These are phyloP conservation scores for Kwoniella shivajii DNA, from an alignment of 1,284 basidiomycete genomes.

Conservation along the genomic window DNA sequence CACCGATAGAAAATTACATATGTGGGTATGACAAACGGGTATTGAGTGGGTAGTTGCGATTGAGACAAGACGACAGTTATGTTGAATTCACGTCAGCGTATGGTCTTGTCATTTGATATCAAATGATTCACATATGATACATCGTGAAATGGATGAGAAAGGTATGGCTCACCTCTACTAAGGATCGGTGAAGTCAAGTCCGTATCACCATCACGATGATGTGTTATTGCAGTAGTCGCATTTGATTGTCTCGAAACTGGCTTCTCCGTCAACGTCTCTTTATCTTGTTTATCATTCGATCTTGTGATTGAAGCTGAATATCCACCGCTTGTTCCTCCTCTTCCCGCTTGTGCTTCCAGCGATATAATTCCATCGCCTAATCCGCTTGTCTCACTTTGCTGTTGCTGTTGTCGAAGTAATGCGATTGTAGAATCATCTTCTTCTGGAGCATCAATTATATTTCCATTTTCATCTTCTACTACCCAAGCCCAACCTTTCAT, in stretches of 20 bases:
- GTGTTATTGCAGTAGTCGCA: not conserved
- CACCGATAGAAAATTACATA: too few species aligned
- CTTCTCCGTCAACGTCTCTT: not conserved
- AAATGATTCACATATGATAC: too few species aligned
- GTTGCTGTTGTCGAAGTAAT: not conserved
- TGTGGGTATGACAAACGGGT: too few species aligned
- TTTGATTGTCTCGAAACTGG: conserved; percentile 1
- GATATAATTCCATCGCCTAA: not conserved
- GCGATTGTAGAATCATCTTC: not conserved
- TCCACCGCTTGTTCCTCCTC: not conserved
- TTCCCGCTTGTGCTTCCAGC: not conserved
- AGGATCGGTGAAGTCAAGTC: not conserved
- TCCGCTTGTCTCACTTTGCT: not conserved
- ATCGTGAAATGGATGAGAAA: too few species aligned
- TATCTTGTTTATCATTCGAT: not conserved
- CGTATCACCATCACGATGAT: not conserved
- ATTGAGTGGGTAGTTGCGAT: not conserved
- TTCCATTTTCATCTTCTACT: conserved; percentile 46
- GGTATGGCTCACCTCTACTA: conserved; percentile 3
- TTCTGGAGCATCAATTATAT: conserved; percentile 25
- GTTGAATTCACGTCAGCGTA: not conserved
- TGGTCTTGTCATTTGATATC: too few species aligned
- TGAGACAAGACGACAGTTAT: not conserved
- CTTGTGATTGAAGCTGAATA: not conserved
- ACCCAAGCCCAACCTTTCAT: conserved; percentile 52